Conservation (phyloP, 495 filamentous ascomycete genomes). For the Acidiella bohemica region DNA sequence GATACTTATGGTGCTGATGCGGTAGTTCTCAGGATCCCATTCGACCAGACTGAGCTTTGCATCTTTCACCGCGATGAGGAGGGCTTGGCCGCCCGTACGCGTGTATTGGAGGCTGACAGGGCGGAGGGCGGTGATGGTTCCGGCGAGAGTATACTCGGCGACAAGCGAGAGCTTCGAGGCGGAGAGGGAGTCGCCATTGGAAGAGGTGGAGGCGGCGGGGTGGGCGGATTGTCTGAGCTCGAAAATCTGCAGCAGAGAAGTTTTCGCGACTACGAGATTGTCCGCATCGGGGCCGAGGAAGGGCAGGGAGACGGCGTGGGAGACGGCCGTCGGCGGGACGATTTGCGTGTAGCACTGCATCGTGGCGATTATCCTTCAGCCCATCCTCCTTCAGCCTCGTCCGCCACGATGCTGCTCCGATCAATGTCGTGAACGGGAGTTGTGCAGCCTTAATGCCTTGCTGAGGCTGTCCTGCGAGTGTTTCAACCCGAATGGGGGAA, state of each 20-base stretch:
- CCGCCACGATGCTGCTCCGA: too few species aligned
- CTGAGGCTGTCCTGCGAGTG: too few species aligned
- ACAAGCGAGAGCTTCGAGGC: constrained; percentile 68
- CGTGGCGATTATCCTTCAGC: background rate
- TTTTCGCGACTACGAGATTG: constrained; percentile 80
- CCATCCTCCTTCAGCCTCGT: too few species aligned
- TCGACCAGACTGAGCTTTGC: constrained; percentile 86
- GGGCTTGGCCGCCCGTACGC: constrained; percentile 69
- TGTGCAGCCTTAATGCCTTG: too few species aligned
- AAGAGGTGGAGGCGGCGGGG: constrained; percentile 23
- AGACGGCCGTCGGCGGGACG: constrained; percentile 81
- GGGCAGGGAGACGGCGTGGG: constrained; percentile 66
- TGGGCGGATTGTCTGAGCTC: too few species aligned
- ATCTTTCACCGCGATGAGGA: constrained; percentile 73
- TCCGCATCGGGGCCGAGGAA: constrained; percentile 61
- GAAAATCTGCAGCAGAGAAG: constrained; percentile 86
- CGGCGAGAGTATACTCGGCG: constrained; percentile 66
- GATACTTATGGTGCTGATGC: constrained; percentile 76
- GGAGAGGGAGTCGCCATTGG: constrained; percentile 23
- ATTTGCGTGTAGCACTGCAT: constrained; percentile 87
- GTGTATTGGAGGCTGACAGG: constrained; percentile 55
- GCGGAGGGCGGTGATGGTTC: constrained; percentile 69
- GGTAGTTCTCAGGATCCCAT: constrained; percentile 73
- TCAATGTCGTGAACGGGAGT: too few species aligned
- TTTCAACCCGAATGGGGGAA: too few species aligned